These are phyloP conservation scores for Hemileccinum impolitum DNA, from an alignment of 768 basidiomycete species.

Conservation along the genomic window DNA sequence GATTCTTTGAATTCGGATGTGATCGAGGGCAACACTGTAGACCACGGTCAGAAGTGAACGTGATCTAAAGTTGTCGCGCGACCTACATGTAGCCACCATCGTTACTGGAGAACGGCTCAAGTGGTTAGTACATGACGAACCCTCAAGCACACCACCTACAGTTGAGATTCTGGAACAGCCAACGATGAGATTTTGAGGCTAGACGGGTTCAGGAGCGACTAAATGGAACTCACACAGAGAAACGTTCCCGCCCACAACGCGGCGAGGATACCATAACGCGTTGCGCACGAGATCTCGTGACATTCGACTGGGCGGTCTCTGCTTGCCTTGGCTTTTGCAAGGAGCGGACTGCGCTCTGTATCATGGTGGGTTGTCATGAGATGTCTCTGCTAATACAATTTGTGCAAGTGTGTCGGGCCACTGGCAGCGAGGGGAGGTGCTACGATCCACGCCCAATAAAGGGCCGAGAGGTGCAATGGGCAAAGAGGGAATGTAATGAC, in stretches of 20 bases:
- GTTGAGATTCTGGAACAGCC: slow-evolving; percentile 9
- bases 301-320: slow-evolving; percentile 39
- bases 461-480: too few species aligned
- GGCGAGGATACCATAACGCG: slow-evolving; percentile 59
- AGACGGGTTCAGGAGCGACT: not conserved
- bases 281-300: slow-evolving; percentile 53
- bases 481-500: too few species aligned
- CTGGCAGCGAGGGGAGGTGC: not conserved
- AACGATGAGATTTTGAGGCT: not conserved
- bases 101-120: slow-evolving; percentile 11
- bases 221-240: slow-evolving; percentile 52
- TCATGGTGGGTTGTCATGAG: slow-evolving; percentile 1
- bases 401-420: too few species aligned
- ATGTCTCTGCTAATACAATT: too few species aligned
- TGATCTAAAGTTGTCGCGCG: not conserved
- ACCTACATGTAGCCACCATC: slow-evolving; percentile 23
- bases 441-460: not conserved
- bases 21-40: slow-evolving; percentile 14
- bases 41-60: slow-evolving; percentile 1
- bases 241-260: slow-evolving; percentile 71
- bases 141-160: slow-evolving; percentile 2
- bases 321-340: slow-evolving; percentile 6
- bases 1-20: slow-evolving; percentile 26
- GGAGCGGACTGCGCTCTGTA: slow-evolving; percentile 29
- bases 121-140: not conserved